Base-by-base conservation (phyloP, 805 yeast species). In the Cyberlindnera sargentensis region DNA sequence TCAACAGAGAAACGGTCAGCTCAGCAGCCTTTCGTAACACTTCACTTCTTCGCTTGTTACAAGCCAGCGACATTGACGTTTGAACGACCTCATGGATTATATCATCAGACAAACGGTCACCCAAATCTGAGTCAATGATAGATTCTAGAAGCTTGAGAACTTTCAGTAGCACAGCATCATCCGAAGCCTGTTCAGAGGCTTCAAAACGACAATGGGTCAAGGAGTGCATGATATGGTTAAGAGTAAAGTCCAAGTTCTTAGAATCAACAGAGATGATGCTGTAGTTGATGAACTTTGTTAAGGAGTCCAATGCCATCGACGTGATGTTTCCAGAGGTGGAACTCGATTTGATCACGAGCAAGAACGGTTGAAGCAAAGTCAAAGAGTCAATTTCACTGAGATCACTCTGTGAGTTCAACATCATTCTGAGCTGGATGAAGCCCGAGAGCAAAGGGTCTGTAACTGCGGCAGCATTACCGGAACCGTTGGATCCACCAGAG, bases 191-290 rank as follows among this genome's bases (percentile, higher is more conserved):
- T 58, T 90, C 96, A 0, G 93, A 84, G 3, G 96, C 96, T 67
- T 93, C 97, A 60, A 93, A 93, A 37, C 96, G 77, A 64, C 98
- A 93, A 60, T 88, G 96, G 1, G 98, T 86, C 48, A 93, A 71
- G 0, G 97, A 76, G 30, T 64, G 65, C 39, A 70, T 64, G 39
- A 84, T 72, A 56, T 85, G 87, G 15, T 79, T 74, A 47, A 86
- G 63, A 1, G 84, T 74, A 38, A 67, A 71, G 30, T 68, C 72
- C 23, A 84, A 64, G 44, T 83, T 81, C 29, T 69, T 66, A 5
- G 88, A 78, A 2, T 65, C 55, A 8, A 58, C 59, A 20, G 76
- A 68, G n/a, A 93, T 71, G 30, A 93, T 76, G 11, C 73, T 77
- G 60, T 85, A 83, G 34, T 76, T 73, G 42, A 91, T 64, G 53